phyloP scores from a whole-genome alignment of 176 grass and related monocot species.

The Cocos nucifera region DNA sequence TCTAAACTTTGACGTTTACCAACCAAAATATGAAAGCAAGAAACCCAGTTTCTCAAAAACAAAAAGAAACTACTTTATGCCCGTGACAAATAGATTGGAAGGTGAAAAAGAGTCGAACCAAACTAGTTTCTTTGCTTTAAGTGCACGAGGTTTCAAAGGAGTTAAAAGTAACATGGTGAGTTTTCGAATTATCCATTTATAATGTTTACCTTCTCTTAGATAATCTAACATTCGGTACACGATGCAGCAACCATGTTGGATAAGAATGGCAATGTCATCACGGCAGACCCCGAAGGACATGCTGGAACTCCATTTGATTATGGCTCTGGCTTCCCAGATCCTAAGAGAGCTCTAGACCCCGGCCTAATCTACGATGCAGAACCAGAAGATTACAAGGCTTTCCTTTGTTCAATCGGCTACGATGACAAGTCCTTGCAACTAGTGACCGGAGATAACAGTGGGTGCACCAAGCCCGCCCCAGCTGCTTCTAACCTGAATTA shows the following conservation, averaged over 20 bases:
- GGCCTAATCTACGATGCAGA: slow-evolving; percentile 14
- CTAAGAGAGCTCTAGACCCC: neutral
- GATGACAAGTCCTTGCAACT: slow-evolving; percentile 10
- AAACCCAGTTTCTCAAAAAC: no score
- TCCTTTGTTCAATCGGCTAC: slow-evolving; percentile 21
- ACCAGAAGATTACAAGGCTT: slow-evolving; percentile 12
- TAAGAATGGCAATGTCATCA: slow-evolving; percentile 10
- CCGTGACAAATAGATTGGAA: no score
- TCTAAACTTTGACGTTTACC: no score
- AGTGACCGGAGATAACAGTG: slow-evolving; percentile 13
- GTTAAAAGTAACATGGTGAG: no score
- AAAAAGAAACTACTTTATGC: no score
- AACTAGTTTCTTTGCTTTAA: no score
- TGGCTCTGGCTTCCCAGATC: slow-evolving; percentile 10
- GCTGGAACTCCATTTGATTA: slow-evolving; percentile 16
- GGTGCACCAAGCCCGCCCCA: neutral
- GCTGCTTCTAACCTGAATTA: slow-evolving; percentile 13
- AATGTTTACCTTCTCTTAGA: no score
- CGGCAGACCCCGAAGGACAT: slow-evolving; percentile 7
- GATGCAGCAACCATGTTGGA: slow-evolving; percentile 16
- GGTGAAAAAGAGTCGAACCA: no score
- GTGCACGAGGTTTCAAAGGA: no score
- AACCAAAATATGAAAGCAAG: no score
- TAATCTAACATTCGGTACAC: no score
- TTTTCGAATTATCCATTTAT: no score